Evolutionary conservation across 176 grass and related monocot species (phyloP), one percentile per base, ranked within the genome.

Genomic region (Miscanthus lutarioriparius): DNA sequence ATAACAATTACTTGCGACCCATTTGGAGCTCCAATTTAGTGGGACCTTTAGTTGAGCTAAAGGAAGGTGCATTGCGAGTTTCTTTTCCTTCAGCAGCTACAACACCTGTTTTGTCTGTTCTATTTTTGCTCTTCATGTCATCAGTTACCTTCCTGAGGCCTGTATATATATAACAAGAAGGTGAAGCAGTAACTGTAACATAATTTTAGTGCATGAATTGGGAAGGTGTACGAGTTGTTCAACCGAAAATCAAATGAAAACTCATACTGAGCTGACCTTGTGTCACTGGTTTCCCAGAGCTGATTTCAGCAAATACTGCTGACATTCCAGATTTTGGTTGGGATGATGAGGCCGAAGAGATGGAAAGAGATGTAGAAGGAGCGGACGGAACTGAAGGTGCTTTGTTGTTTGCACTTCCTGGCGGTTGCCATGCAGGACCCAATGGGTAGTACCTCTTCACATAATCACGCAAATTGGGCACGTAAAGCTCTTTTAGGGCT

Each of bases 81-180:
- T 53, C 41, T 75, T 93, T 92, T 33, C 75, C 84, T 49, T 86
- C 56, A 58, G 75, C 2, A 51, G 72, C 1, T 28, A 93, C 79
- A 62, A 88, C 64, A 62, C 82, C 69, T 62, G 75, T 72, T 83
- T 43, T 90, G 27, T 93, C 83, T 43, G 74, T 68, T 88, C 82
- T 87, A 47, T 93, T 86, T 56, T 93, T 93, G 41, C 79, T 83
- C 83, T 90, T 93, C 91, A 93, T 90, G 56, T 88, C 91, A 86
- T 88, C 83, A 35, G 86, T 90, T 62, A 93, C 91, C 80, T 86
- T 90, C 37, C n/a, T 83, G 25, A 90, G 82, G 70, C 85, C 91
- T 93, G 71, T 39, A 26, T 7, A 75, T n/a, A n/a, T 47, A 33
- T 19, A 80, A 33, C 28, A 86, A 64, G 6, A 81, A 32, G 9